Base-by-base conservation (phyloP, 1,284 basidiomycete species). In the Leccinum fallax region DNA sequence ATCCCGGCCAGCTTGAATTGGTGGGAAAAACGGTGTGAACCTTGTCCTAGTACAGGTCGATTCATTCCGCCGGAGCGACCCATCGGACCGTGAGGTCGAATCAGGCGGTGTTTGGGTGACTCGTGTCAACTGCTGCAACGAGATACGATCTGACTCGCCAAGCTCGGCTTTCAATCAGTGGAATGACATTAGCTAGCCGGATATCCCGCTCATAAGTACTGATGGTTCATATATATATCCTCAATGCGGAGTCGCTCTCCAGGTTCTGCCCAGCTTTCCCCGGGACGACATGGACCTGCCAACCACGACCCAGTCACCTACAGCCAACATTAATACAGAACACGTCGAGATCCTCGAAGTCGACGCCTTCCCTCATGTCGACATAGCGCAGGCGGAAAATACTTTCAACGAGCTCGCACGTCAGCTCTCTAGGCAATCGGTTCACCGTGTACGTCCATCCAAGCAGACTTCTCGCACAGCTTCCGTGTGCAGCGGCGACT, bases 341-440 rank as follows among this genome's bases (percentile, higher is more conserved):
- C 72, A 69, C 55, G n/a, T 58, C 15, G 69, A 74, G 52, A 63
- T 70, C 53, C 53, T 65, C 56, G 62, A 73, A 55, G 64, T 71
- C 51, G 66, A 70, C 19, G 57, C 64, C 7, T 34, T 38, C 36
- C 54, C 71, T 13, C 68, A 68, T 40, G 64, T 87, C 53, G 76
- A 87, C 71, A 66, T 86, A 53, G 67, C 70, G 2, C 67, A 74
- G 48, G 86, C 85, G 10, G 82, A 85, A 68, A 72, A 78, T 36
- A 78, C 81, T 38, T 89, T 89, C 73, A 79, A 85, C 65, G 74
- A 79, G 28, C 81, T 88, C 48, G 79, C 80, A 5, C 76, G 78
- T 4, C 73, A 70, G 24, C 72, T 80, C 19, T 75, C 78, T 8
- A 55, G 59, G 11, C 62, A 67, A 19, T 64, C 75, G 8, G 62